Evolutionary conservation across 345 rosid genomes (phyloP), one percentile per base, ranked within the genome.

Genomic region (Excoecaria agallocha): DNA sequence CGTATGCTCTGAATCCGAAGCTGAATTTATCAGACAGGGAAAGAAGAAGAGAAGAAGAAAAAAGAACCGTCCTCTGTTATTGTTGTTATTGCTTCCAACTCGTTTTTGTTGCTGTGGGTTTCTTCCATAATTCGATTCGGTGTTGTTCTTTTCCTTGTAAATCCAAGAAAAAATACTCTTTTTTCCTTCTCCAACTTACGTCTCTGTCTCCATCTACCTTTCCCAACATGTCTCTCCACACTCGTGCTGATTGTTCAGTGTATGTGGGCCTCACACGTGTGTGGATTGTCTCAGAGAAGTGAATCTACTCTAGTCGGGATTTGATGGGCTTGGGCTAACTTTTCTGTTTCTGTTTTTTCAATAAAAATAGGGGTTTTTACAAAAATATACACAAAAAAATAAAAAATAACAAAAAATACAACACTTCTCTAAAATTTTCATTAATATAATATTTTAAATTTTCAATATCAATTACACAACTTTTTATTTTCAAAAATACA

Each of bases 1-100:
- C 9, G 22, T 61, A 41, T 41, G 4, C 60, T 51, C 72, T 70
- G 70, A 16, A 43, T 35, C 50, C n/a, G 37, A 67, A 74, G 64
- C 74, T 69, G 71, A 61, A 62, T 70, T 45, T 12, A 63, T 57
- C 37, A 60, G 74, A 78, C 57, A 58, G 52, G 43, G 30, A 68
- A 62, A 58, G 49, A 57, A 17, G 50, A 65, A 43, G 11, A 22
- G 30, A 57, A 48, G 54, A 62, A 38, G 19, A 4, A 10, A 20
- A 38, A 12, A 5, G 17, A 49, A 48, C 43, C 38, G 49, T 37
- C 30, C 74, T 57, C 50, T 59, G 83, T 71, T 22, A 24, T 13
- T 71, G 8, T 19, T 49, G 59, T 13, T 56, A 38, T 55, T 30
- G 19, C 19, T 61, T 30, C 8, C 8, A n/a, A n/a, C 19, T 30